Evolutionary conservation across 73 alveolate species (phyloP).

Genomic region (Symbiodinium pilosum): DNA sequence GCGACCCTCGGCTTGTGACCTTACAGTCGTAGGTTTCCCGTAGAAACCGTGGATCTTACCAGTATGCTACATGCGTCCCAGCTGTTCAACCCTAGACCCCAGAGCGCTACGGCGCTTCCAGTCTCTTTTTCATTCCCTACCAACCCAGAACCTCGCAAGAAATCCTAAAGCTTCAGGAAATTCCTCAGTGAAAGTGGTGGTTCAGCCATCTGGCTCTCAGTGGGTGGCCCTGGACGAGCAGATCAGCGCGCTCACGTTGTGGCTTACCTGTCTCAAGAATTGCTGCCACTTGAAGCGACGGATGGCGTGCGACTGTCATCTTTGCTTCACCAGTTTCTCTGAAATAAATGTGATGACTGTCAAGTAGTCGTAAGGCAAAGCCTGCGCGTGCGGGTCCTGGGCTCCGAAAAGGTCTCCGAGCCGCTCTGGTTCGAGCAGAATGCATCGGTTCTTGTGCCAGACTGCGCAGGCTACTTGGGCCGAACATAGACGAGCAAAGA

Average conservation of each 20-base stretch:
- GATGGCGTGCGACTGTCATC: too few species aligned
- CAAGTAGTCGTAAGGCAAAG: constrained; percentile 3
- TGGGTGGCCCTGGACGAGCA: constrained; percentile 56
- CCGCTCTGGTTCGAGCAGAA: constrained; percentile 92
- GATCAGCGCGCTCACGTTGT: constrained; percentile 10
- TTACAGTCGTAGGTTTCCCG: too few species aligned
- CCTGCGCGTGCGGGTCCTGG: constrained; percentile 25
- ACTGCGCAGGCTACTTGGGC: constrained; percentile 12
- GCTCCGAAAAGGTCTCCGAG: constrained; percentile 34
- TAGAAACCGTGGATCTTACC: too few species aligned
- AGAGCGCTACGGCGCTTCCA: background rate
- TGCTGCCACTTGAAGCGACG: too few species aligned
- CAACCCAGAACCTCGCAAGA: too few species aligned
- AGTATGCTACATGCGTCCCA: too few species aligned
- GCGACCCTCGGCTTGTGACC: background rate
- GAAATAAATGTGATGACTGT: too few species aligned
- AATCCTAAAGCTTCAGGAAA: background rate
- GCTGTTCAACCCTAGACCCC: too few species aligned
- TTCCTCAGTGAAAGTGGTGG: background rate
- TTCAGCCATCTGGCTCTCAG: constrained; percentile 54
- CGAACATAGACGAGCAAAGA: too few species aligned
- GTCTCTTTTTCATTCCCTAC: background rate
- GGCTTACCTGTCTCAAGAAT: too few species aligned
- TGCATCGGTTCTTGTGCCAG: constrained; percentile 53
- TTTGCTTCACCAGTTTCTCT: too few species aligned